These are phyloP conservation scores for Diaporthe sp. DNA, from an alignment of 2,329 filamentous ascomycete species.

Conservation along the genomic window DNA sequence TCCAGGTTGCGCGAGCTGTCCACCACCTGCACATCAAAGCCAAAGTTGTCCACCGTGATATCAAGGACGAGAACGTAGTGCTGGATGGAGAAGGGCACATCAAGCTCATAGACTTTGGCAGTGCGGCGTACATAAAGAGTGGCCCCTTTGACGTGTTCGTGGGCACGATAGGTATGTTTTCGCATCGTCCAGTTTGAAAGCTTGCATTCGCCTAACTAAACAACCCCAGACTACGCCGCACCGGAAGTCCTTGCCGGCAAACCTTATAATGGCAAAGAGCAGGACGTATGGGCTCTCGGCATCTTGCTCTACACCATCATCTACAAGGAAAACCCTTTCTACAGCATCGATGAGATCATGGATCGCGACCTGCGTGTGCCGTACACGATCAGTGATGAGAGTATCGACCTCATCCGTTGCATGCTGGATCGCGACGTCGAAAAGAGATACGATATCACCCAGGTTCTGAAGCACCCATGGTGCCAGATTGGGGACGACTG, in stretches of 20 bases:
- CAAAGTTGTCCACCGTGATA: slow-evolving; percentile 93
- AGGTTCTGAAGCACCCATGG: slow-evolving; percentile 93
- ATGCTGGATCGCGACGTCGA: slow-evolving; percentile 95
- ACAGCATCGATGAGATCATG: slow-evolving; percentile 99
- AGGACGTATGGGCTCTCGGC: slow-evolving; percentile 97
- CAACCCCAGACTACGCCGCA: slow-evolving; percentile 85
- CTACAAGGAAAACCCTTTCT: slow-evolving; percentile 99
- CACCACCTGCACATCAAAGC: slow-evolving; percentile 93
- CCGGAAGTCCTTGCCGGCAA: slow-evolving; percentile 96
- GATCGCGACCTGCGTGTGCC: slow-evolving; percentile 94
- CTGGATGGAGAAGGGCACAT: slow-evolving; percentile 95
- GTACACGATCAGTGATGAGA: slow-evolving; percentile 88
- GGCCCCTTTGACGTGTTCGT: slow-evolving; percentile 99
- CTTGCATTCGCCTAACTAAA: slow-evolving; percentile 24
- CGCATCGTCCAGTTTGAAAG: background rate
- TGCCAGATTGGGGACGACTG: slow-evolving; percentile 46
- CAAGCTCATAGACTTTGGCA: slow-evolving; percentile 98
- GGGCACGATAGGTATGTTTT: slow-evolving; percentile 87
- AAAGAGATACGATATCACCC: slow-evolving; percentile 83
- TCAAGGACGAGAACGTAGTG: slow-evolving; percentile 99
- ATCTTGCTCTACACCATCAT: slow-evolving; percentile 98
- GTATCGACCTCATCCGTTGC: slow-evolving; percentile 87
- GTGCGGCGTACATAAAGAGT: slow-evolving; percentile 97
- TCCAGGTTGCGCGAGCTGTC: slow-evolving; percentile 89
- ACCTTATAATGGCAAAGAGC: slow-evolving; percentile 93